phyloP scores from a whole-genome alignment of 2,329 filamentous ascomycete species.

The Dryadomyces sulphureus region DNA sequence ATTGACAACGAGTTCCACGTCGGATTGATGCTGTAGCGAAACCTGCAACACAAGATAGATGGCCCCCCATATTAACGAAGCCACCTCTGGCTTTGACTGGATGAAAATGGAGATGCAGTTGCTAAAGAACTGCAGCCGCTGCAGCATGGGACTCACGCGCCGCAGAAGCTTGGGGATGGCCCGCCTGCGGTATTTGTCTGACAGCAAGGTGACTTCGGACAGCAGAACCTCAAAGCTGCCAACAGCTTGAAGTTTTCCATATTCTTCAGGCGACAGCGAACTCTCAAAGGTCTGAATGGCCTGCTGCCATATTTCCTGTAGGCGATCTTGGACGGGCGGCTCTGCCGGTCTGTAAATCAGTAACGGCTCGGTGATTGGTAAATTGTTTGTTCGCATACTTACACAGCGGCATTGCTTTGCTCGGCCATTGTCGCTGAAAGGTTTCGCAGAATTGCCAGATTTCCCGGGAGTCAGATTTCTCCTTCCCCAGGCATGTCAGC shows the following conservation, averaged over 20 bases:
- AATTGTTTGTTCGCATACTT: background rate
- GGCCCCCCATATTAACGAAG: background rate
- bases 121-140: background rate
- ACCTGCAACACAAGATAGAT: background rate
- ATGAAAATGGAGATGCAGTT: background rate
- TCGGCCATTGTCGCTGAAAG: background rate
- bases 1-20: background rate
- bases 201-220: background rate
- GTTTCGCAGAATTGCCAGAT: too few species aligned
- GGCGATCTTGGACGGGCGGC: background rate
- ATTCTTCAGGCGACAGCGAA: background rate
- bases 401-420: background rate
- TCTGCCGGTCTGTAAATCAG: background rate
- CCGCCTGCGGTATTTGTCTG: background rate
- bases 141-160: background rate
- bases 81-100: background rate
- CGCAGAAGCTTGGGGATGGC: background rate
- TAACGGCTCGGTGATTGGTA: too few species aligned
- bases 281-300: background rate
- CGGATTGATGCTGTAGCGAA: background rate
- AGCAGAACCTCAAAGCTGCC: background rate
- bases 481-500: too few species aligned
- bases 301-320: background rate
- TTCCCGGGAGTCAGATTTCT: too few species aligned
- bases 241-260: background rate